Conservation (phyloP, 176 grass and related monocot species). For the Oryza meridionalis region DNA sequence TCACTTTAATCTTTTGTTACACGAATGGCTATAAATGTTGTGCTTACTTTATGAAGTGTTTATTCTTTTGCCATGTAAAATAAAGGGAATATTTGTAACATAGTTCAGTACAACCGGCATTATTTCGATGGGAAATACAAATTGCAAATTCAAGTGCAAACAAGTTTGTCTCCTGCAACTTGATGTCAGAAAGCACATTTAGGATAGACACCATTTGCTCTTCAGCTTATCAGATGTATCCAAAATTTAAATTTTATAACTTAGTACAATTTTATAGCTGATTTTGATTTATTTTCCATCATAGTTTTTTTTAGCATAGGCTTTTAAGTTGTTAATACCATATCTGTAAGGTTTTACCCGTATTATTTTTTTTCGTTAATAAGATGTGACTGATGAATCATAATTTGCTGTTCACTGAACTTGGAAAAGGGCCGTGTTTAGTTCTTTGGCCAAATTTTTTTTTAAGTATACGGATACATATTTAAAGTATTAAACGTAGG, state of each 20-base stretch:
- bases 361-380: no score
- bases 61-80: not conserved
- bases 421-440: no score
- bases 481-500: no score
- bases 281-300: no score
- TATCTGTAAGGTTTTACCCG: no score
- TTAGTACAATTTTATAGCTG: no score
- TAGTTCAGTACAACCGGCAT: not conserved
- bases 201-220: not conserved
- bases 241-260: no score
- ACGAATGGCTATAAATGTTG: slow-evolving; percentile 37
- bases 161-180: not conserved
- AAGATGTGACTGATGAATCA: not conserved
- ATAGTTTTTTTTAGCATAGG: no score
- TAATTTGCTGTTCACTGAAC: slow-evolving; percentile 24
- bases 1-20: slow-evolving; percentile 10
- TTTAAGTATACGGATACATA: no score
- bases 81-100: not conserved
- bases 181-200: slow-evolving; percentile 23
- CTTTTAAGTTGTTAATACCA: no score
- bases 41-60: not conserved
- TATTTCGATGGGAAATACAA: not conserved
- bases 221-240: no score
- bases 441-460: no score
- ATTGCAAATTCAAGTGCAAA: not conserved